Conservation (phyloP, 1,284 basidiomycete genomes). For the Limonomyces culmigenus region DNA sequence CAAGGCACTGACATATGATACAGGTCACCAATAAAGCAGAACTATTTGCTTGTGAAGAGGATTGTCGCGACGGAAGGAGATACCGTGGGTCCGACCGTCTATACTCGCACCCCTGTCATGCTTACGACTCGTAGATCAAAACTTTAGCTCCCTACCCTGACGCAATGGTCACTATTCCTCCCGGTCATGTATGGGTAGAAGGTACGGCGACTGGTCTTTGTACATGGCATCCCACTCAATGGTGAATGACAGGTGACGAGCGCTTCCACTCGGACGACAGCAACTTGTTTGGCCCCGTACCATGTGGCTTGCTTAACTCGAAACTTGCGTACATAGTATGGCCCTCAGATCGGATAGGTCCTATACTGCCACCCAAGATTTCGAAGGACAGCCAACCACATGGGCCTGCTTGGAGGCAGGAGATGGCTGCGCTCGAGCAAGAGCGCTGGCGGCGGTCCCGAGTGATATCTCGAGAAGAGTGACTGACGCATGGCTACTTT, state of each 20-base stretch:
- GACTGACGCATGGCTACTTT: too few species aligned
- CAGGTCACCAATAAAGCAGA: constrained; percentile 45
- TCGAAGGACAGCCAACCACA: constrained; percentile 8
- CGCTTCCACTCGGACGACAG: constrained; percentile 53
- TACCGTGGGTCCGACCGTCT: constrained; percentile 13
- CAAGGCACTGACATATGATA: constrained; percentile 10
- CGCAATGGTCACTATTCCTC: constrained; percentile 33
- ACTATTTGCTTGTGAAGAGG: constrained; percentile 44
- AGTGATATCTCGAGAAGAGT: too few species aligned
- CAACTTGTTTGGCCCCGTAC: constrained; percentile 55
- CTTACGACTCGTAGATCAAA: constrained; percentile 20
- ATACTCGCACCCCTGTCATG: not conserved
- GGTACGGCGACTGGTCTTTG: constrained; percentile 18
- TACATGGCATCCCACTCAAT: not conserved
- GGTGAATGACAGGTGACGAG: constrained; percentile 43
- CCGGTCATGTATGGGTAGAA: constrained; percentile 60
- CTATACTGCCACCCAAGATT: not conserved
- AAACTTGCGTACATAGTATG: not conserved
- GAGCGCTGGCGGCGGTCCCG: constrained; percentile 25
- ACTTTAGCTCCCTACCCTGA: constrained; percentile 57
- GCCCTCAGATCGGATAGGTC: not conserved
- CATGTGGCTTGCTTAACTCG: not conserved
- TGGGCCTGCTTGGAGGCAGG: constrained; percentile 24
- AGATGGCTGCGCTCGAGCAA: constrained; percentile 27
- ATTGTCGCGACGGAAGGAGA: constrained; percentile 51